Evolutionary conservation across 345 rosid genomes (phyloP).

Genomic region (Adansonia digitata): DNA sequence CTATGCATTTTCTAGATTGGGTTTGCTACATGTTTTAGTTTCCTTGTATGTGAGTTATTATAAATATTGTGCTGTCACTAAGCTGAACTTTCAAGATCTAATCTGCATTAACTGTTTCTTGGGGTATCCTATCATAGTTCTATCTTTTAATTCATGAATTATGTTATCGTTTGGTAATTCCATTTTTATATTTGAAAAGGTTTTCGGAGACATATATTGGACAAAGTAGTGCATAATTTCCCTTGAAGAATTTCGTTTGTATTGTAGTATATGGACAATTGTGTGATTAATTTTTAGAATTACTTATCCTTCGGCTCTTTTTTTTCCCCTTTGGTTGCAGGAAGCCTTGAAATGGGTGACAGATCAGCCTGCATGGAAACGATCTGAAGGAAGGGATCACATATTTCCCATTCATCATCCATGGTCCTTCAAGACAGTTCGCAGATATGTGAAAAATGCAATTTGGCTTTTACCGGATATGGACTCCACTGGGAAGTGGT

Average conservation of each 20-base stretch:
- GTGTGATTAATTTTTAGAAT: conserved; percentile 2
- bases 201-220: neutral
- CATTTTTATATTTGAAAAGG: neutral
- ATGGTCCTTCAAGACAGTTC: conserved; percentile 96
- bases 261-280: neutral
- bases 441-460: conserved; percentile 74
- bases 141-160: neutral
- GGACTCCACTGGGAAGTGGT: conserved; percentile 99
- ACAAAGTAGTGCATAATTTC: neutral
- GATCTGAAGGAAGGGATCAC: conserved; percentile 91
- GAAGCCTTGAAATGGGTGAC: conserved; percentile 96
- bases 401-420: conserved; percentile 98
- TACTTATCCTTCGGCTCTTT: neutral
- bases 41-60: neutral
- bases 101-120: neutral
- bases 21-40: neutral
- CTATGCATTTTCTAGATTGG: neutral
- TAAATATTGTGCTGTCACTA: neutral
- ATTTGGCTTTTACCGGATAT: conserved; percentile 94
- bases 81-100: neutral
- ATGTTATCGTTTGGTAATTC: neutral
- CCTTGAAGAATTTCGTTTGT: neutral
- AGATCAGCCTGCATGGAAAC: conserved; percentile 95
- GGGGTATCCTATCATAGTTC: neutral
- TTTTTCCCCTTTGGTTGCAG: conserved; percentile 27